Percentiles rank a stretch among this genome's conserved stretches.
Conservation (phyloP, 2,329 filamentous ascomycete species). For the Xylariaceae sp. region DNA sequence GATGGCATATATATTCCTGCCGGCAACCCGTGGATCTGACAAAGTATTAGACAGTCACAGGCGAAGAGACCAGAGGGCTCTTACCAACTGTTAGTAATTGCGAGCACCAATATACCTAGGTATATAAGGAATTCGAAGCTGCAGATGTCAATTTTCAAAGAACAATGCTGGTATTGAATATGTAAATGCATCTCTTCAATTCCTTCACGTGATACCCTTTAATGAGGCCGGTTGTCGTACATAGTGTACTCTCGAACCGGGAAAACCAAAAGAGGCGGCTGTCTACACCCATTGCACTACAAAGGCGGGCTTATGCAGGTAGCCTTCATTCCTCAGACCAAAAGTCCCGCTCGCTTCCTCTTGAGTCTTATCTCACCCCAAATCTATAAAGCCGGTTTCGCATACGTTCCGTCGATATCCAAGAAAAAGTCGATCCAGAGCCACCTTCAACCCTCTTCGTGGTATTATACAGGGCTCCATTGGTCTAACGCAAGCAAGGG, state of each 20-base stretch:
- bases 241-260: conserved; percentile 1
- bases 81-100: not conserved
- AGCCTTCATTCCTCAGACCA: too few relatives aligned
- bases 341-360: too few relatives aligned
- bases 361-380: too few relatives aligned
- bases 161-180: not conserved
- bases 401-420: not conserved
- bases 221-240: conserved; percentile 3
- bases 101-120: not conserved
- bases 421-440: not conserved
- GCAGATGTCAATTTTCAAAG: not conserved
- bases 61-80: not conserved
- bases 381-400: not conserved
- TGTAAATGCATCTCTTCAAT: not conserved
- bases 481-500: not conserved
- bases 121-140: not conserved
- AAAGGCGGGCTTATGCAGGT: too few relatives aligned
- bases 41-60: too few relatives aligned
- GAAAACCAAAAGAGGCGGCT: not conserved
- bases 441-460: not conserved
- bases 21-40: too few relatives aligned
- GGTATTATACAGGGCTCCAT: not conserved
- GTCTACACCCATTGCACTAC: too few relatives aligned
- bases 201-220: not conserved
- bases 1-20: too few relatives aligned